Percentiles rank a stretch among this genome's conserved stretches.
Conservation (phyloP, 2,329 filamentous ascomycete species). For the Fusarium nanum region DNA sequence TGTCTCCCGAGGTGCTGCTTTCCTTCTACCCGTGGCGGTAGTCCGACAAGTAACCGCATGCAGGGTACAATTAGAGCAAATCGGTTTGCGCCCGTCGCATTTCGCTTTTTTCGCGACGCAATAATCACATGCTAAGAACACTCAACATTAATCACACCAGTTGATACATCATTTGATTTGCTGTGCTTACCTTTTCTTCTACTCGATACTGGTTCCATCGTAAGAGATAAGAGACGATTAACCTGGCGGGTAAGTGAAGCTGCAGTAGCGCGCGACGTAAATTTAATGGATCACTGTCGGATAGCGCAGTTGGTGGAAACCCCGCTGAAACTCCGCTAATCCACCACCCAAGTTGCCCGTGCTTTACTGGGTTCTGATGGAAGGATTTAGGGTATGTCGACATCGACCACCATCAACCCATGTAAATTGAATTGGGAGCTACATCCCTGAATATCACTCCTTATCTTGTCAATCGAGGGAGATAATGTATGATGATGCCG, state of each 20-base stretch:
- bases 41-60: conserved; percentile 50
- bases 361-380: not conserved
- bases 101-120: conserved; percentile 56
- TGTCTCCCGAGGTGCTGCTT: conserved; percentile 2
- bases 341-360: not conserved
- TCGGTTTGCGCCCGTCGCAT: conserved; percentile 54
- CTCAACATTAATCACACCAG: not conserved
- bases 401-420: not conserved
- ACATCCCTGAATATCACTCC: conserved; percentile 23
- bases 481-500: not conserved
- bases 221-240: not conserved
- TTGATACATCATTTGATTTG: too few relatives aligned
- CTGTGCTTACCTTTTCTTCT: conserved; percentile 35
- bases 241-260: not conserved
- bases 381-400: conserved; percentile 1
- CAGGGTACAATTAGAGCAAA: conserved; percentile 54
- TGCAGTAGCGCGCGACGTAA: conserved; percentile 1
- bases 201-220: conserved; percentile 24
- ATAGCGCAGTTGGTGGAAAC: conserved; percentile 12
- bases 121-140: conserved; percentile 49
- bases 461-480: conserved; percentile 9
- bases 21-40: conserved; percentile 19
- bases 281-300: conserved; percentile 3
- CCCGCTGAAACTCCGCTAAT: conserved; percentile 8
- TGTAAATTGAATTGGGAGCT: not conserved